Evolutionary conservation across 2,329 filamentous ascomycete genomes (phyloP), one percentile per base, ranked within the genome.

Genomic region (Pyrenophora seminiperda): DNA sequence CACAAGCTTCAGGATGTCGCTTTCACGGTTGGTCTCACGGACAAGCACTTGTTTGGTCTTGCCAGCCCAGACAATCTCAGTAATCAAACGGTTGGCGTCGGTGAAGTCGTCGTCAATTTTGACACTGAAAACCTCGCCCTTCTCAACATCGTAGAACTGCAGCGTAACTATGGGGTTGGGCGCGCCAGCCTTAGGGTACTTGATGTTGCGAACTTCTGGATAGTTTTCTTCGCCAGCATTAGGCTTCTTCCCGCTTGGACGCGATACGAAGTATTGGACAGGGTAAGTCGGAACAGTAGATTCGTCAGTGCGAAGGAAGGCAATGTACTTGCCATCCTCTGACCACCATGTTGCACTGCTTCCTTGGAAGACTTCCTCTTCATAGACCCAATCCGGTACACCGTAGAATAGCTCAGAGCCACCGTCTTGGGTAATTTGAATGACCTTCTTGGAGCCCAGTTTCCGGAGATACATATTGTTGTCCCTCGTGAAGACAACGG

Each of bases 321-420:
- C 91, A 50, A 99, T 76, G 68, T 89, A 96, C 63, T 91, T 88
- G 42, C 92, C 94, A 70, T 95, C 90, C 29, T 87, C 82, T 27
- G 91, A 93, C 92, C 92, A 99, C 94, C 95, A 99, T 1, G 92
- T 95, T 4, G 90, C 93, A 54, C 84, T 90, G 61, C 90, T 89
- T 1, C 83, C 87, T 11, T 78, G 73, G 55, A 97, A 90, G 3
- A 96, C 90, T 71, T 96, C 91, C 63, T 88, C 85, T 68, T 95
- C 90, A 65, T 96, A 96, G 0, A 97, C 94, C 94, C 94, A 99
- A 72, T 99, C 95, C 0, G 94, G 94, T 15, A 97, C 85, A 14
- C 94, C 94, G 65, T 99, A 97, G 74, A 99, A 99, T 52, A 94
- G 84, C 62, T 97, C 86, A 0, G 85, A 79, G 0, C 93, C 90